These are phyloP conservation scores for Penicillium occitanis DNA, from an alignment of 2,329 filamentous ascomycete genomes.

Conservation along the genomic window DNA sequence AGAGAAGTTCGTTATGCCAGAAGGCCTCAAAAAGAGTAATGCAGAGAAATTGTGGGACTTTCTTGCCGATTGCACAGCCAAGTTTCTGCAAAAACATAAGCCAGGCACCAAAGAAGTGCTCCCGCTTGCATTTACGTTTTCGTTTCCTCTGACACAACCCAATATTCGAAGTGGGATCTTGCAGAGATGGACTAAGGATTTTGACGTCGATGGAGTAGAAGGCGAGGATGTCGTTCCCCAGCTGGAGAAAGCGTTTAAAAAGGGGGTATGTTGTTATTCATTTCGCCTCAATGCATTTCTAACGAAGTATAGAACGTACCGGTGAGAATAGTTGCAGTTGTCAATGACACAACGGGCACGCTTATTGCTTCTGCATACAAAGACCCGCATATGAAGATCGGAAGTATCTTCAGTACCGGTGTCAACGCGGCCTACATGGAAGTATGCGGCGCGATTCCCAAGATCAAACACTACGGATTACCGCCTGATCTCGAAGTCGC, in stretches of 20 bases:
- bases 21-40: slow-evolving; percentile 75
- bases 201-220: slow-evolving; percentile 84
- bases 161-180: slow-evolving; percentile 82
- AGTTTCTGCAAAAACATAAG: slow-evolving; percentile 76
- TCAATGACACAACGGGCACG: slow-evolving; percentile 94
- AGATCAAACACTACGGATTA: slow-evolving; percentile 78
- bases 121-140: slow-evolving; percentile 87
- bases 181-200: slow-evolving; percentile 90
- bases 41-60: slow-evolving; percentile 83
- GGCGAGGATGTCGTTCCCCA: slow-evolving; percentile 80
- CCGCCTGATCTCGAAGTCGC: slow-evolving; percentile 74
- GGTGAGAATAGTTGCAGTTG: slow-evolving; percentile 79
- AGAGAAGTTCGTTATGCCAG: slow-evolving; percentile 82
- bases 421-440: slow-evolving; percentile 98
- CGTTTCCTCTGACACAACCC: slow-evolving; percentile 81
- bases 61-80: slow-evolving; percentile 76
- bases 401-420: slow-evolving; percentile 92
- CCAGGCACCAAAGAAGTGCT: slow-evolving; percentile 48
- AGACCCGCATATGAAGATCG: slow-evolving; percentile 80
- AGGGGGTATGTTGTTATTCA: slow-evolving; percentile 51
- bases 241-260: slow-evolving; percentile 70
- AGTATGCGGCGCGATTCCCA: slow-evolving; percentile 76
- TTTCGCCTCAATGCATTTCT: not conserved
- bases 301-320: slow-evolving; percentile 63
- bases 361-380: slow-evolving; percentile 90